A percentile compares a stretch with the other conserved stretches of the same genome.
Conservation (phyloP, 2,329 filamentous ascomycete genomes). For the Aspergillus jensenii region DNA sequence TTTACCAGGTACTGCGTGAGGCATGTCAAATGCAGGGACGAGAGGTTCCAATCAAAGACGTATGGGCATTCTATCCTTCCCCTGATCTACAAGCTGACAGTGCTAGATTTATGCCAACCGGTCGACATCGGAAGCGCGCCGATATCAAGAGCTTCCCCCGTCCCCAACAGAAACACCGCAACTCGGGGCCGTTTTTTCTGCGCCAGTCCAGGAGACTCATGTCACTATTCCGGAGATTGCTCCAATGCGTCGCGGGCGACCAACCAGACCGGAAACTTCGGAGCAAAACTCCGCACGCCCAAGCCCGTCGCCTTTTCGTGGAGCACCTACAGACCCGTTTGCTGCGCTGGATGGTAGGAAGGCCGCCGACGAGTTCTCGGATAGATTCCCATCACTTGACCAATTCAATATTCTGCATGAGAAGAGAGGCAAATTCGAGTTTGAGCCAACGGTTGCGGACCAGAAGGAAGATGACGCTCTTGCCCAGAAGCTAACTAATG, state of each 20-base stretch:
- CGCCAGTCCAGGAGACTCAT: constrained; percentile 69
- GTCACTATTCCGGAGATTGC: constrained; percentile 79
- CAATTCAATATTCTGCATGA: constrained; percentile 91
- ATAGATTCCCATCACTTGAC: constrained; percentile 84
- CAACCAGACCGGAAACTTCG: constrained; percentile 52
- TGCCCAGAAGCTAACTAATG: constrained; percentile 68
- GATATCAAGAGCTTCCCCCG: constrained; percentile 60
- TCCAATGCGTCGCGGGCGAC: constrained; percentile 87
- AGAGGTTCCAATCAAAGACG: constrained; percentile 84
- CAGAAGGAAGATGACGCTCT: constrained; percentile 51
- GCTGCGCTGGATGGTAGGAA: constrained; percentile 76
- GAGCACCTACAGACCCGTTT: constrained; percentile 78
- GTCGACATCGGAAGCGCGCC: constrained; percentile 63
- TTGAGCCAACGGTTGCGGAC: constrained; percentile 58
- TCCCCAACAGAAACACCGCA: constrained; percentile 58
- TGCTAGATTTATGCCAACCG: constrained; percentile 68
- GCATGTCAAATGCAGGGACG: constrained; percentile 85
- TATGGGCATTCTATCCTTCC: constrained; percentile 45
- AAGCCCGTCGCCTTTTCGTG: constrained; percentile 68
- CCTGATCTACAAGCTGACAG: constrained; percentile 3
- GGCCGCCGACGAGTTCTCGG: constrained; percentile 73
- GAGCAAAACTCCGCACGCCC: constrained; percentile 54
- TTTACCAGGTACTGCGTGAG: constrained; percentile 89
- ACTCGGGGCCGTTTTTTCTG: constrained; percentile 78
- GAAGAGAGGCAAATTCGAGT: constrained; percentile 78